Evolutionary conservation across 129 eudicot genomes (phyloP), one percentile per base, ranked within the genome.

Genomic region (Pulicaria dysenterica): DNA sequence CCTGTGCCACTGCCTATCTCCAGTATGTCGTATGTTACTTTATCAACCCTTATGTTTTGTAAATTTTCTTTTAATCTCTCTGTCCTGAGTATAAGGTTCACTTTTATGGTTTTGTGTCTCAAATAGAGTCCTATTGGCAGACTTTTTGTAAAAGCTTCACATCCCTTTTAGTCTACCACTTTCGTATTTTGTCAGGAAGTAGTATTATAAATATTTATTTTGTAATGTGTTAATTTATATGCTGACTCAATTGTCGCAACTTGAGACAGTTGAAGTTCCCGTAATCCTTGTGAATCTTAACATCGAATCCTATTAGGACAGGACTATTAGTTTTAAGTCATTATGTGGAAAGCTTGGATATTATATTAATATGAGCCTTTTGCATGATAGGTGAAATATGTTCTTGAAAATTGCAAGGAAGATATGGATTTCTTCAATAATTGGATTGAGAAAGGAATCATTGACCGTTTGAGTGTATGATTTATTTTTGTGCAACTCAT

Each of bases 1-100:
- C 99, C 31, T 94, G 99, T 79, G 99, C 99, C 75, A 88, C 93
- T 74, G 99, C 97, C 69, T 94, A 90, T 83, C 97, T 94, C 96
- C 97, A 94, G 99, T 94, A 94, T 77, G 99, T 94, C 80, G 99
- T 94, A 94, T 72, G 97, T 94, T 77, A 74, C 90, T 86, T 79
- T 67, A 77, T 77, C 62, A 19, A 51, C 72, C 49, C 81, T 77
- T 61, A 54, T 70, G 14, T 31, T 70, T 77, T 12, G 47, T 70
- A 69, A 38, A 69, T 70, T 77, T 24, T 39, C 56, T 69, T 77
- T 14, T 65, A 39, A 31, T 53, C 47, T 45, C 63, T 58, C 63
- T 38, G 13, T 59, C 12, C 48, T 36, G 39, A 65, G 54, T 31
- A 64, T 24, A 54, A 54, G 64, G 64, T 53, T 64, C 45, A 12